Evolutionary conservation across 768 basidiomycete genomes (phyloP), one percentile per base, ranked within the genome.

Genomic region (Serendipita sp.): DNA sequence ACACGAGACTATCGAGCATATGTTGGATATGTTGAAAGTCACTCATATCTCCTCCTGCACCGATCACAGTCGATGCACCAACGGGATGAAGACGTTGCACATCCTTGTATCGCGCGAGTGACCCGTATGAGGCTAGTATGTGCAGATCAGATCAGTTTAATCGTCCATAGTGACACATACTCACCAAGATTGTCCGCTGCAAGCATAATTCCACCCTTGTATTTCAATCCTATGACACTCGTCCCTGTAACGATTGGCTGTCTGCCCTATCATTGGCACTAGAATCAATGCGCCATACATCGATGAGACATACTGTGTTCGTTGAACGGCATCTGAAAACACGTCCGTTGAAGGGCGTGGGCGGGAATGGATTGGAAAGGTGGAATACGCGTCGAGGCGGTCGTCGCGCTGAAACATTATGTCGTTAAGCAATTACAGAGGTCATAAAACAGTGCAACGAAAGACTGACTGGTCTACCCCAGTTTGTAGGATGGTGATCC

Each of bases 181-280:
- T 64, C 67, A 94, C 94, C 94, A 62, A 98, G 86, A 71, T 88
- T 97, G 79, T 99, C 96, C 44, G 96, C 93, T 35, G 96, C 93
- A 80, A 99, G 85, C 90, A 99, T 95, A 68, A 99, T 83, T 7
- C 96, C 96, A 70, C 91, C 92, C 75, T 94, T 92, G 81, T 82
- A 98, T 75, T 90, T 89, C 75, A 99, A 79, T 2, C 88, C 96
- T 38, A 99, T 81, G 3, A 99, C 92, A 65, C 88, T 90, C n/a
- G 95, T 94, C 65, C 95, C 96, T 0, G 95, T 98, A 7, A 97
- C 92, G 66, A 98, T 86, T 8, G 96, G 96, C 70, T 93, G 88
- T 71, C 90, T 92, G 65, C 48, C 30, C 32, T 65, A 37, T 15
- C 18, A 2, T 10, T 35, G 45, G 53, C n/a, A n/a, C 37, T 10